phyloP scores from a whole-genome alignment of 306 rosid species.

The Alnus glutinosa region DNA sequence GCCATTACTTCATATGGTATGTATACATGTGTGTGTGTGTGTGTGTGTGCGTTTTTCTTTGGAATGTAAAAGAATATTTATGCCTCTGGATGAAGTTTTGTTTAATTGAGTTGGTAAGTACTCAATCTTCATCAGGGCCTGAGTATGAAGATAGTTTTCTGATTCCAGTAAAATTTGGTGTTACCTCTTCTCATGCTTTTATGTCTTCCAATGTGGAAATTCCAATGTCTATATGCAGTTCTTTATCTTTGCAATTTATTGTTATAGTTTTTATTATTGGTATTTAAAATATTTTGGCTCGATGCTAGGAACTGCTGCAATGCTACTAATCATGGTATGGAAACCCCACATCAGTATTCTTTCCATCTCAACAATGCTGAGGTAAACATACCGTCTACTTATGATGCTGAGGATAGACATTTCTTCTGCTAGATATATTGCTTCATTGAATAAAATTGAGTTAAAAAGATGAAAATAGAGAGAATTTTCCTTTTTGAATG shows the following conservation, averaged over 20 bases:
- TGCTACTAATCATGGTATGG: slow-evolving; percentile 94
- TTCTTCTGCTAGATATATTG: slow-evolving; percentile 10
- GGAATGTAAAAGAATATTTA: neutral
- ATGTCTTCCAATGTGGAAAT: neutral
- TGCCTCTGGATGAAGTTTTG: no score
- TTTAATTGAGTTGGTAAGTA: neutral
- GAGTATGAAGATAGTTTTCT: neutral
- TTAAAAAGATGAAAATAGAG: slow-evolving; percentile 13
- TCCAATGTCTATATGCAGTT: neutral
- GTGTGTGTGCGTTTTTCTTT: neutral
- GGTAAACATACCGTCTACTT: slow-evolving; percentile 46
- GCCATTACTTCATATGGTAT: slow-evolving; percentile 89
- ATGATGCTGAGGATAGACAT: neutral
- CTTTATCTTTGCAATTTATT: neutral
- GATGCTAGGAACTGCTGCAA: slow-evolving; percentile 87
- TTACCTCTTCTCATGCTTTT: neutral
- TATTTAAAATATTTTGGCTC: slow-evolving; percentile 27
- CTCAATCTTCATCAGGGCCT: neutral
- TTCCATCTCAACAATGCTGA: slow-evolving; percentile 68
- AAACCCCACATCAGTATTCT: slow-evolving; percentile 71
- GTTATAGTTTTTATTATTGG: slow-evolving; percentile 11
- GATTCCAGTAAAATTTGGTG: neutral
- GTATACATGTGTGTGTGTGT: slow-evolving; percentile 27
- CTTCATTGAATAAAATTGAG: slow-evolving; percentile 17
- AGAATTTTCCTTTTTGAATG: slow-evolving; percentile 6